phyloP scores from a whole-genome alignment of 495 filamentous ascomycete genomes.

The Sphaerosporella brunnea region DNA sequence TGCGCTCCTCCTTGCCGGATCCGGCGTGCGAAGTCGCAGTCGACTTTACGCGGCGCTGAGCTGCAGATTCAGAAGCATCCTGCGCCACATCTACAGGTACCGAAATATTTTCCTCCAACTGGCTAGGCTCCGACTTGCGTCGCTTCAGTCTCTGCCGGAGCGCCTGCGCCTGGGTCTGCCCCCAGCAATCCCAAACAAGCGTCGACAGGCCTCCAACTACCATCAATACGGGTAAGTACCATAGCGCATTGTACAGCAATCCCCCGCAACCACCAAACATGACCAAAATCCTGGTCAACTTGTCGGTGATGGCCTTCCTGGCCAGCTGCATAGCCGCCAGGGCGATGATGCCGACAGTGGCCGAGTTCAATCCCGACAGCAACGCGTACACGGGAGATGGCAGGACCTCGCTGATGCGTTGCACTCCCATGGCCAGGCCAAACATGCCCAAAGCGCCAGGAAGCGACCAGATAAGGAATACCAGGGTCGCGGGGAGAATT shows the following conservation, averaged over 20 bases:
- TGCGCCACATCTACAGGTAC: neutral
- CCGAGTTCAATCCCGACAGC: slow-evolving; percentile 59
- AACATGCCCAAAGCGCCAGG: slow-evolving; percentile 68
- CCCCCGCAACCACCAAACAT: slow-evolving; percentile 52
- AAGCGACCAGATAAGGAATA: slow-evolving; percentile 45
- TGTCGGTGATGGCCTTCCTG: slow-evolving; percentile 57
- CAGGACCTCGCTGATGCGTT: slow-evolving; percentile 40
- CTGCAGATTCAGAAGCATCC: neutral
- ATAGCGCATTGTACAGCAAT: slow-evolving; percentile 57
- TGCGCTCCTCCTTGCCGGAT: neutral
- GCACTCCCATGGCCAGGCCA: slow-evolving; percentile 48
- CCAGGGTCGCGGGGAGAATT: slow-evolving; percentile 41
- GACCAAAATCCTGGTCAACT: slow-evolving; percentile 48
- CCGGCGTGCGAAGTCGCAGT: neutral
- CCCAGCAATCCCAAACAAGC: slow-evolving; percentile 40
- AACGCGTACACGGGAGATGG: slow-evolving; percentile 54
- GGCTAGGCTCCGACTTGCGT: slow-evolving; percentile 8
- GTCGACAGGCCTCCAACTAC: slow-evolving; percentile 37
- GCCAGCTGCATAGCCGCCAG: slow-evolving; percentile 60
- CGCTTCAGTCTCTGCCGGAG: neutral
- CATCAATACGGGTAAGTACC: slow-evolving; percentile 70
- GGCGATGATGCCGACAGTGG: slow-evolving; percentile 64
- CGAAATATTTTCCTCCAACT: slow-evolving; percentile 5
- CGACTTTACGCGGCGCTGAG: neutral
- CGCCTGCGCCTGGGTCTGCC: neutral